Evolutionary conservation across 495 filamentous ascomycete species (phyloP).

Genomic region (Neohortaea acidophila): DNA sequence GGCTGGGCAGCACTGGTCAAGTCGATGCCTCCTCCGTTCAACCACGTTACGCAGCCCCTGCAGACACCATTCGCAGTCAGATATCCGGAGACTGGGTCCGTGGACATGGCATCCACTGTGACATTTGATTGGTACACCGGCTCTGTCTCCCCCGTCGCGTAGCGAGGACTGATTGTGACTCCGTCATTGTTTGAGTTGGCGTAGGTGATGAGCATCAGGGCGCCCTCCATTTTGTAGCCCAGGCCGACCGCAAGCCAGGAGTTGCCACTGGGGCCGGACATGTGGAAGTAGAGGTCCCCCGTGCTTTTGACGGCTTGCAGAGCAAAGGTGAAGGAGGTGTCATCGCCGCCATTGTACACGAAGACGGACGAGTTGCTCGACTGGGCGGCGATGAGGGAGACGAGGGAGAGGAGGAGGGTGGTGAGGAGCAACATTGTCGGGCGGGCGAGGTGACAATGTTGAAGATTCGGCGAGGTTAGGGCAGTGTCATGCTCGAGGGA

Average conservation of each 20-base stretch:
- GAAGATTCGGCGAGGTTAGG: too few species aligned
- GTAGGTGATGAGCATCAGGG: constrained; percentile 40
- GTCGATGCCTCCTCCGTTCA: constrained; percentile 23
- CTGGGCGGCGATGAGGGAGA: constrained; percentile 2
- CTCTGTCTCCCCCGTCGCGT: constrained; percentile 27
- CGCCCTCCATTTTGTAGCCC: constrained; percentile 36
- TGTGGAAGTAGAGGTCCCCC: constrained; percentile 34
- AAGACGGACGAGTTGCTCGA: constrained; percentile 23
- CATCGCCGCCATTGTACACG: constrained; percentile 14
- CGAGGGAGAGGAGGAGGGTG: constrained; percentile 1
- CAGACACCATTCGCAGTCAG: constrained; percentile 28
- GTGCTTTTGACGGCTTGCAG: constrained; percentile 30
- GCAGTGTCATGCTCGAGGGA: too few species aligned
- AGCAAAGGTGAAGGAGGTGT: constrained; percentile 31
- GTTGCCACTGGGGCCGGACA: constrained; percentile 29
- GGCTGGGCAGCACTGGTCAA: constrained; percentile 25
- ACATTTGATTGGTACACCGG: constrained; percentile 19
- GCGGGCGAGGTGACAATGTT: neutral
- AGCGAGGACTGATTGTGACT: constrained; percentile 12
- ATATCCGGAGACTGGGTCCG: neutral
- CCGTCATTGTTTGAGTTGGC: constrained; percentile 16
- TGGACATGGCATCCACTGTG: constrained; percentile 24
- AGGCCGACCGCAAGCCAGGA: constrained; percentile 39
- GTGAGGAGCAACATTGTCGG: neutral
- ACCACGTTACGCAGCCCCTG: constrained; percentile 35